Evolutionary conservation across 2,329 filamentous ascomycete species (phyloP).

Genomic region (Lasiodiplodia hormozganensis): DNA sequence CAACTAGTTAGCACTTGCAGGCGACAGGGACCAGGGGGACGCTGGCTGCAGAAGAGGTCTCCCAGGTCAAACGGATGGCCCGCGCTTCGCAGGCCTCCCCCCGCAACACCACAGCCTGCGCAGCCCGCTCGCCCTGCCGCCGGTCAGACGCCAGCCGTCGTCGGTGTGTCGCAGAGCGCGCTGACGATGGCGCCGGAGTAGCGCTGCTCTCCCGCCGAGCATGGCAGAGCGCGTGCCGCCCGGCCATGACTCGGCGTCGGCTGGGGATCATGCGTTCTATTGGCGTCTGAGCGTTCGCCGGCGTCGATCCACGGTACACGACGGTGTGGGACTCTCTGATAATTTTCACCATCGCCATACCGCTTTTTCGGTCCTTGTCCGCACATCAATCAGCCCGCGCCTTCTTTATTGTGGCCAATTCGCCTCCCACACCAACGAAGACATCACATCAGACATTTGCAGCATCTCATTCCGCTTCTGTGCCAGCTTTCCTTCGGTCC

Average conservation of each 20-base stretch:
- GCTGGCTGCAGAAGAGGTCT: not conserved
- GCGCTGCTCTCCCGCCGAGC: slow-evolving; percentile 6
- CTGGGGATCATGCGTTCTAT: slow-evolving; percentile 16
- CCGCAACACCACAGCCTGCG: slow-evolving; percentile 23
- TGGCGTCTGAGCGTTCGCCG: slow-evolving; percentile 13
- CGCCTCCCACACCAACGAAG: slow-evolving; percentile 9
- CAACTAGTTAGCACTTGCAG: slow-evolving; percentile 5
- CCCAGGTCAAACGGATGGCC: slow-evolving; percentile 12
- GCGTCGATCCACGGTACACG: slow-evolving; percentile 14
- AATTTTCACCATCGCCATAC: slow-evolving; percentile 27
- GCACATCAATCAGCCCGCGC: slow-evolving; percentile 13
- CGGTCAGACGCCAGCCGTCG: slow-evolving; percentile 7
- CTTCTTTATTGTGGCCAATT: slow-evolving; percentile 10
- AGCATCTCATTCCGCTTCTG: not conserved
- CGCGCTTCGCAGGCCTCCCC: not conserved
- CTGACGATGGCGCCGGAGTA: not conserved
- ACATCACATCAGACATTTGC: slow-evolving; percentile 6
- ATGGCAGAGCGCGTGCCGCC: slow-evolving; percentile 7
- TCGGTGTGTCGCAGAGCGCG: slow-evolving; percentile 10
- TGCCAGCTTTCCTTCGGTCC: slow-evolving; percentile 10
- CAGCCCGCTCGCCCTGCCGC: not conserved
- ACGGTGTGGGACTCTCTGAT: slow-evolving; percentile 9
- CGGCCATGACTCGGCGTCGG: slow-evolving; percentile 16
- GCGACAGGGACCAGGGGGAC: slow-evolving; percentile 8
- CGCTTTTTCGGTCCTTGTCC: slow-evolving; percentile 12